A percentile compares a stretch with the other conserved stretches of the same genome.
Evolutionary conservation across 805 yeast genomes (phyloP).

Genomic region (Nakazawaea wickerhamii): DNA sequence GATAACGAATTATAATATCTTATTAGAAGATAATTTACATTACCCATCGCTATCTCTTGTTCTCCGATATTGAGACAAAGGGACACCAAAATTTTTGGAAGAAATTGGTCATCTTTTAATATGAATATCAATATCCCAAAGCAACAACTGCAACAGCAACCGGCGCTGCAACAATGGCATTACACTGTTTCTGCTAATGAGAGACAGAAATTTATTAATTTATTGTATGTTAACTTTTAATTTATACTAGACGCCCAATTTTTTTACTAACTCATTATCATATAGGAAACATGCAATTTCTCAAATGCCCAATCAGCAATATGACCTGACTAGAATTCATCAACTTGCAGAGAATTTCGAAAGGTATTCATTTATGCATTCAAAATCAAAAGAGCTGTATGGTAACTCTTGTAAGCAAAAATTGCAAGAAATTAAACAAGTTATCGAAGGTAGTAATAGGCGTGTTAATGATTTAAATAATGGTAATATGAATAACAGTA

Average conservation of each 20-base stretch:
- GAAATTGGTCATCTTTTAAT: background rate
- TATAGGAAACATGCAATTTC: constrained; percentile 12
- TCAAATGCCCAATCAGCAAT: constrained; percentile 14
- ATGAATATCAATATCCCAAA: constrained; percentile 8
- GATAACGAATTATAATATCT: no score
- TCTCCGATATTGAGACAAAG: no score
- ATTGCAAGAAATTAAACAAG: constrained; percentile 31
- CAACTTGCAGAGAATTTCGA: constrained; percentile 68
- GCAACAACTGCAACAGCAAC: background rate
- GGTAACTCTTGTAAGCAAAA: constrained; percentile 40
- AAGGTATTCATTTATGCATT: constrained; percentile 53
- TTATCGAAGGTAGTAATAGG: constrained; percentile 29
- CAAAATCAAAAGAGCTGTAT: constrained; percentile 55
- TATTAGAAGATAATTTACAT: no score
- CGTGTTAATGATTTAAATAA: constrained; percentile 20
- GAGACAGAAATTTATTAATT: constrained; percentile 11
- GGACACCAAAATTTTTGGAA: no score
- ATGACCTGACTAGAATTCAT: constrained; percentile 11
- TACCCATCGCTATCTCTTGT: no score
- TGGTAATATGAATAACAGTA: constrained; percentile 13
- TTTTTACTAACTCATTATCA: constrained; percentile 8
- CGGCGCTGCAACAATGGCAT: constrained; percentile 12
- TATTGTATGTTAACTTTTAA: constrained; percentile 10
- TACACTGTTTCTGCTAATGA: constrained; percentile 6
- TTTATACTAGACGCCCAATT: background rate